phyloP scores from a whole-genome alignment of 495 filamentous ascomycete species.

The Sphaerosporella brunnea region DNA sequence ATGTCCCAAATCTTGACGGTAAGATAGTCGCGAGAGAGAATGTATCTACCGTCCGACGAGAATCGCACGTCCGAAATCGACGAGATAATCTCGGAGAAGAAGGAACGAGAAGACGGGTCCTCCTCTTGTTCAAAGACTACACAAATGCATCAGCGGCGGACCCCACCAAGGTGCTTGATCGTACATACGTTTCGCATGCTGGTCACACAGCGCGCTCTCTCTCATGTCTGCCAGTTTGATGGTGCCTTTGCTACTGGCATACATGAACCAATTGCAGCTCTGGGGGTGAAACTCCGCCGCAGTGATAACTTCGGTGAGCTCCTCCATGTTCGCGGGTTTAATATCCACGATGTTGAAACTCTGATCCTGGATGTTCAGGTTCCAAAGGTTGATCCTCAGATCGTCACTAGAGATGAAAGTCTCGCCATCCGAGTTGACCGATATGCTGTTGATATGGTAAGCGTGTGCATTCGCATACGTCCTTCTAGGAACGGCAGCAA shows the following conservation, averaged over 20 bases:
- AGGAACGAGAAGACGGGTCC: slow-evolving; percentile 93
- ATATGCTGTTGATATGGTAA: slow-evolving; percentile 99
- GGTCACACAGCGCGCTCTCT: slow-evolving; percentile 84
- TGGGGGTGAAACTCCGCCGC: slow-evolving; percentile 93
- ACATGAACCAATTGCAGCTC: slow-evolving; percentile 99
- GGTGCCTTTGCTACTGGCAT: slow-evolving; percentile 95
- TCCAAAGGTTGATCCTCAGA: slow-evolving; percentile 94
- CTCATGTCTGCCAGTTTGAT: slow-evolving; percentile 99
- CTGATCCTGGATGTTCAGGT: slow-evolving; percentile 96
- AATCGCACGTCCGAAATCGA: slow-evolving; percentile 98
- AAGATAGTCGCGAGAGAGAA: slow-evolving; percentile 90
- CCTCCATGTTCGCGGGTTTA: slow-evolving; percentile 99
- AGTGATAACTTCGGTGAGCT: slow-evolving; percentile 95
- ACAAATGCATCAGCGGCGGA: not conserved
- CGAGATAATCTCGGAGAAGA: slow-evolving; percentile 99
- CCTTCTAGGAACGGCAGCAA: slow-evolving; percentile 83
- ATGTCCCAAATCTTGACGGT: slow-evolving; percentile 99
- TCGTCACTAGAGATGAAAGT: slow-evolving; percentile 99
- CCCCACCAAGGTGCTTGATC: not conserved
- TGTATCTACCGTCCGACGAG: slow-evolving; percentile 88
- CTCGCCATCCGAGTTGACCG: slow-evolving; percentile 96
- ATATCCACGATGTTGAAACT: slow-evolving; percentile 99
- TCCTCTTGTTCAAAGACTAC: slow-evolving; percentile 97
- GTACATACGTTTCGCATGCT: slow-evolving; percentile 78
- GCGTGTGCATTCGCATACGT: slow-evolving; percentile 97